Percentiles rank a stretch among this genome's conserved stretches.
Evolutionary conservation across 148 eudicot species (phyloP).

Genomic region (Euryodendron excelsum): DNA sequence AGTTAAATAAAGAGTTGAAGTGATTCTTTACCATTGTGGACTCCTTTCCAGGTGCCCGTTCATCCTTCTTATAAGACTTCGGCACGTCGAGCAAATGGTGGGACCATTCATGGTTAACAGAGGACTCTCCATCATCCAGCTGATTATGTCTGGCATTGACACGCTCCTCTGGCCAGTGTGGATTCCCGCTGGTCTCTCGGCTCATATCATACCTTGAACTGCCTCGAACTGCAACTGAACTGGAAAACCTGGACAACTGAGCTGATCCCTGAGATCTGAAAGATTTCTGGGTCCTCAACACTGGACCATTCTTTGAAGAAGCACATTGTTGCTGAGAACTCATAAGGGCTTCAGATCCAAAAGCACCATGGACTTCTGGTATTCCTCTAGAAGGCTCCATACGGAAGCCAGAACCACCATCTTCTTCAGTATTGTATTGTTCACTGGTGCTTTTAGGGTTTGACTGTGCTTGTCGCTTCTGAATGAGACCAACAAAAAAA

Average conservation of each 20-base stretch:
- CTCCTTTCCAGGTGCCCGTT: conserved; percentile 30
- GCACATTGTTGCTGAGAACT: conserved; percentile 24
- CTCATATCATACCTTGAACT: conserved; percentile 42
- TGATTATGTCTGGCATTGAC: conserved; percentile 25
- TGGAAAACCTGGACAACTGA: conserved; percentile 53
- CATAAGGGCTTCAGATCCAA: conserved; percentile 18
- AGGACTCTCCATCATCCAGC: conserved; percentile 34
- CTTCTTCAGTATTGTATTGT: conserved; percentile 44
- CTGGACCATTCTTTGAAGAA: conserved; percentile 28
- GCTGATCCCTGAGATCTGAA: conserved; percentile 34
- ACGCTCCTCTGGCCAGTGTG: conserved; percentile 46
- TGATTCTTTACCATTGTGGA: conserved; percentile 27
- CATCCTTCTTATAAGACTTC: conserved; percentile 35
- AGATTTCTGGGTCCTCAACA: conserved; percentile 40
- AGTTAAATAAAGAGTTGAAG: neutral
- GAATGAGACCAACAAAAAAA: conserved; percentile 11
- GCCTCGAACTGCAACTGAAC: conserved; percentile 46
- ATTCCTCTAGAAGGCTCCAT: conserved; percentile 41
- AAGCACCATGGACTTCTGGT: conserved; percentile 21
- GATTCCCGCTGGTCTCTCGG: conserved; percentile 31
- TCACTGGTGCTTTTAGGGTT: conserved; percentile 56
- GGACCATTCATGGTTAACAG: conserved; percentile 34
- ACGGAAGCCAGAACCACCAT: conserved; percentile 43
- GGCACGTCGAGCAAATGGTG: conserved; percentile 46
- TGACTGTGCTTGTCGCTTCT: conserved; percentile 50